phyloP scores from a whole-genome alignment of 2,329 filamentous ascomycete genomes.

The Fusarium sp. region DNA sequence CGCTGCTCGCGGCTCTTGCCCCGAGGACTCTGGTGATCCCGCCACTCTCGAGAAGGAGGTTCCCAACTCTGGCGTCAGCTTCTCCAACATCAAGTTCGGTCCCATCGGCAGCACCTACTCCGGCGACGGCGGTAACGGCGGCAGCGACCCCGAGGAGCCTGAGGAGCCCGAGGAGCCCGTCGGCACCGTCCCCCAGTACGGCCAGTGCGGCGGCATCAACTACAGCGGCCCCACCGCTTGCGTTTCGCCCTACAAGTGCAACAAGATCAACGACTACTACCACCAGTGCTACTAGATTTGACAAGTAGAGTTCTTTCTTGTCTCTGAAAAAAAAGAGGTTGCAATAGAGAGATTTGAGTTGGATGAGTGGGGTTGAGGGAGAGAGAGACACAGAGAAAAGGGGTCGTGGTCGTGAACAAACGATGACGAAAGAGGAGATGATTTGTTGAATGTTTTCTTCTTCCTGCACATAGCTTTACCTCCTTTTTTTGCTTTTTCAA shows the following conservation, averaged over 20 bases:
- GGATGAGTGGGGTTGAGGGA: not conserved
- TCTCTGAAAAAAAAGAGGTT: constrained; percentile 3
- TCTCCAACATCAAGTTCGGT: constrained; percentile 69
- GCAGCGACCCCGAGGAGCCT: not conserved
- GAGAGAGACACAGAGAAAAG: not conserved
- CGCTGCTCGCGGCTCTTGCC: constrained; percentile 64
- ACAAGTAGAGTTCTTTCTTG: not conserved
- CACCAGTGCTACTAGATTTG: constrained; percentile 39
- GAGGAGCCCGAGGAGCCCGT: constrained; percentile 23
- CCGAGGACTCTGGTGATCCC: constrained; percentile 62
- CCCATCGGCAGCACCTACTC: constrained; percentile 64
- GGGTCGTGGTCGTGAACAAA: not conserved
- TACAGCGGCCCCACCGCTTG: constrained; percentile 20
- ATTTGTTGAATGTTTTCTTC: constrained; percentile 22
- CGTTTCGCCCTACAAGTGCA: constrained; percentile 15
- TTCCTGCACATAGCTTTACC: constrained; percentile 21
- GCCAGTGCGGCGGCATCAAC: constrained; percentile 21
- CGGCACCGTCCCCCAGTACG: constrained; percentile 28
- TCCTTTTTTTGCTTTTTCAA: constrained; percentile 9
- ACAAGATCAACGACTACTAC: constrained; percentile 27
- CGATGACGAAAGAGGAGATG: not conserved
- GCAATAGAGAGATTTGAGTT: not conserved
- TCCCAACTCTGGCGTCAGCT: constrained; percentile 63
- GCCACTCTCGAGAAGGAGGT: constrained; percentile 57
- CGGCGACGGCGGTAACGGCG: not conserved